These are phyloP conservation scores for Peziza echinospora DNA, from an alignment of 495 filamentous ascomycete species.

Conservation along the genomic window DNA sequence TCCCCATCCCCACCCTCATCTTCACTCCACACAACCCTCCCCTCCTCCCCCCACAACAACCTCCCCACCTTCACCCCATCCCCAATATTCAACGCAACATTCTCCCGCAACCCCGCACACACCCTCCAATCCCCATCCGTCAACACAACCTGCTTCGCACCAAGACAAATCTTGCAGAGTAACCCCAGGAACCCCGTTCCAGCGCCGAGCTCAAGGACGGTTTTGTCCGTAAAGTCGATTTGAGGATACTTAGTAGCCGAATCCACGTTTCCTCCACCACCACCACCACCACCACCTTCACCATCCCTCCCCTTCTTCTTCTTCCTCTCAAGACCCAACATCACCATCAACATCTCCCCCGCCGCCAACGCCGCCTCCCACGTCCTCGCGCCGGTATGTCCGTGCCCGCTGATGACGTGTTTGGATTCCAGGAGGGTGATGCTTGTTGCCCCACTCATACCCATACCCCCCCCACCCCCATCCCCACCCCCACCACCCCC, in stretches of 20 bases:
- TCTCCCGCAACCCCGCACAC: constrained; percentile 10
- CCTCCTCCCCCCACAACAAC: neutral
- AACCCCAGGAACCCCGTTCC: constrained; percentile 76
- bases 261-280: neutral
- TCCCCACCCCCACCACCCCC: too few relatives aligned
- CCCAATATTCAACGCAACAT: constrained; percentile 16
- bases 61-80: constrained; percentile 8
- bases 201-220: constrained; percentile 66
- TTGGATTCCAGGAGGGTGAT: constrained; percentile 51
- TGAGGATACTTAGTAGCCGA: neutral
- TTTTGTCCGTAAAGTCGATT: constrained; percentile 12
- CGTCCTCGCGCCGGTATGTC: constrained; percentile 71
- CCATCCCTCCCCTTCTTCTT: too few relatives aligned
- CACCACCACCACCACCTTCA: too few relatives aligned
- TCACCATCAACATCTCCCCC: constrained; percentile 48
- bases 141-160: constrained; percentile 38
- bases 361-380: constrained; percentile 90
- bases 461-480: too few relatives aligned
- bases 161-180: constrained; percentile 55
- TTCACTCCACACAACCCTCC: neutral
- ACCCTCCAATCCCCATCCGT: constrained; percentile 67
- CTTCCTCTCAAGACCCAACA: too few relatives aligned
- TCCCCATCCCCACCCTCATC: neutral
- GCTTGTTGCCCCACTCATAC: constrained; percentile 5
- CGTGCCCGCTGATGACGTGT: constrained; percentile 45